Percentiles rank a stretch among this genome's conserved stretches.
Evolutionary conservation across 306 rosid species (phyloP).

Genomic region (Dalbergia cultrata): DNA sequence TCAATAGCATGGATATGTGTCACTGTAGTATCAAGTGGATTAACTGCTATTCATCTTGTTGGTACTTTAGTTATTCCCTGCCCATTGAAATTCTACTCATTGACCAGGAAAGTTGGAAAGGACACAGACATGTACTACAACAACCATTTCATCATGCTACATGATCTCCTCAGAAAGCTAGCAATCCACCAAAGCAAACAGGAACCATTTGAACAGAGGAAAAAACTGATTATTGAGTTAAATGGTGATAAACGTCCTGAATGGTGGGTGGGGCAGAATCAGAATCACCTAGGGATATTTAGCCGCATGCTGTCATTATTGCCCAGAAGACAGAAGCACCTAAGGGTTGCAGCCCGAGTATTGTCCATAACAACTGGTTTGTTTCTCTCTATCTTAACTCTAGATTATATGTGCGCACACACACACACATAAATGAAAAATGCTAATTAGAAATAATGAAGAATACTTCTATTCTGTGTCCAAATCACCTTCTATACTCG

Average conservation of each 20-base stretch:
- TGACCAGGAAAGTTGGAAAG: conserved; percentile 60
- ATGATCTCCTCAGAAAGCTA: conserved; percentile 75
- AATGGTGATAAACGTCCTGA: conserved; percentile 55
- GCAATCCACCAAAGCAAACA: conserved; percentile 53
- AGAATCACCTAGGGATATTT: conserved; percentile 45
- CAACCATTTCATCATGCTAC: conserved; percentile 64
- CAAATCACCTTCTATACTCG: background rate
- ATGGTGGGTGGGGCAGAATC: conserved; percentile 60
- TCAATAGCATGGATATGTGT: background rate
- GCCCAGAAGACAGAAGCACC: conserved; percentile 35
- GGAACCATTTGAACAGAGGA: conserved; percentile 50
- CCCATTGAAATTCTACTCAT: background rate
- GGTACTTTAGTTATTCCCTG: conserved; percentile 18
- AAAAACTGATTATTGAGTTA: conserved; percentile 59
- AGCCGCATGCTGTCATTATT: conserved; percentile 40
- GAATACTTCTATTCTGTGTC: background rate
- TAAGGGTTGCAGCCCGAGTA: conserved; percentile 43
- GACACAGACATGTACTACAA: conserved; percentile 62
- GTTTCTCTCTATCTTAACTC: conserved; percentile 28
- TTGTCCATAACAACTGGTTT: conserved; percentile 79
- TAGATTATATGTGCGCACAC: background rate
- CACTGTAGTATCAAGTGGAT: background rate
- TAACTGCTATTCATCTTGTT: conserved; percentile 1
- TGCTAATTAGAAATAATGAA: background rate
- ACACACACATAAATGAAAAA: conserved; percentile 3